Evolutionary conservation across 1,284 basidiomycete species (phyloP).

Genomic region (Microbotryum lychnidis-dioicae): DNA sequence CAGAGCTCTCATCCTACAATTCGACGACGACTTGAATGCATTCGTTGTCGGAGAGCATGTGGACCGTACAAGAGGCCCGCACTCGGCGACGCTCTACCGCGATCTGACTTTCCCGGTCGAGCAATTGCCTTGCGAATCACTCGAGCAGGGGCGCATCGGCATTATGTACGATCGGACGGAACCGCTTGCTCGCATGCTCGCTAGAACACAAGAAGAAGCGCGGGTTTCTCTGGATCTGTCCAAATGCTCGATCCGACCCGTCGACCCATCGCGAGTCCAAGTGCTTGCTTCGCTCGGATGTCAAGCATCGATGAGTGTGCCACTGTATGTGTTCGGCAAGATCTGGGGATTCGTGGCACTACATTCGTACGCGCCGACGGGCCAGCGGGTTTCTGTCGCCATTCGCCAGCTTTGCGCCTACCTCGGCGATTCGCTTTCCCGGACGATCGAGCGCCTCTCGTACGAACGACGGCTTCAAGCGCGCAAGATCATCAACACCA

Average conservation of each 20-base stretch:
- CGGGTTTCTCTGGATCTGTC: slow-evolving; percentile 38
- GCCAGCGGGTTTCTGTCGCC: slow-evolving; percentile 25
- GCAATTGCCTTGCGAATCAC: not conserved
- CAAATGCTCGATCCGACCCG: slow-evolving; percentile 34
- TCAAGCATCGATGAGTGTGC: slow-evolving; percentile 10
- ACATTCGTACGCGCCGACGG: slow-evolving; percentile 36
- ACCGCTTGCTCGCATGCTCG: slow-evolving; percentile 37
- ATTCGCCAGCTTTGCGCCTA: slow-evolving; percentile 33
- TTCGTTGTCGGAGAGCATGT: slow-evolving; percentile 39
- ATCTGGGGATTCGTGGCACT: slow-evolving; percentile 39
- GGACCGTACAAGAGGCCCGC: slow-evolving; percentile 37
- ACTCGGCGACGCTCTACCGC: slow-evolving; percentile 33
- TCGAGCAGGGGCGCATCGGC: slow-evolving; percentile 30
- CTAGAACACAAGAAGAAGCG: slow-evolving; percentile 34
- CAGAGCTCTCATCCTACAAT: slow-evolving; percentile 1
- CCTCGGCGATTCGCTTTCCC: slow-evolving; percentile 38
- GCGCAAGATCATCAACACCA: slow-evolving; percentile 38
- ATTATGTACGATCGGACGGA: slow-evolving; percentile 38
- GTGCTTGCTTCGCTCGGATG: too few relatives aligned
- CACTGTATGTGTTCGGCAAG: slow-evolving; percentile 37
- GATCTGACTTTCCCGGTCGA: slow-evolving; percentile 39
- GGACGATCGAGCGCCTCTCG: slow-evolving; percentile 38
- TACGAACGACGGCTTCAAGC: slow-evolving; percentile 36
- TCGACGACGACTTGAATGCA: slow-evolving; percentile 34
- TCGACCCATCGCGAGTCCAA: too few relatives aligned